Base-by-base conservation (phyloP, 352 stramenopile genomes). In the Pythium chondricola region DNA sequence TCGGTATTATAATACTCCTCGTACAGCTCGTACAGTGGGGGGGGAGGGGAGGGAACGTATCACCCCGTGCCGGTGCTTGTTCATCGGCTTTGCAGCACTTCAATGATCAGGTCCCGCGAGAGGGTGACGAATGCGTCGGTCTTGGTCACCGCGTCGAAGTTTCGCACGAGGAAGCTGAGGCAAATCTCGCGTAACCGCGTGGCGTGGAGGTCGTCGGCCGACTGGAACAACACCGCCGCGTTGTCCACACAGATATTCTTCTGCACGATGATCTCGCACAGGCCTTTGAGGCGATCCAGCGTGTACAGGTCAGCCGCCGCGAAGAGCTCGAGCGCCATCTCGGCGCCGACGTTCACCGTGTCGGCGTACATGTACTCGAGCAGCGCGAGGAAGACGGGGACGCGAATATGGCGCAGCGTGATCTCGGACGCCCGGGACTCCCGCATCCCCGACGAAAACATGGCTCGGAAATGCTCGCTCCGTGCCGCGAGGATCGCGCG, bases 351-450 rank as follows among this genome's bases (percentile, higher is more conserved):
- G 58, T 95, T 86, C 27, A 98, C 88, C n/a, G 81, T 79, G 61
- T 98, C 95, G 14, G 95, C 95, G 67, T 98, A 98, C 59, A 98
- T 85, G 82, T 97, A 98, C 67, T 98, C 89, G 52, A 98, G 64
- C 48, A 98, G 72, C 32, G 95, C 69, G 20, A 98, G 61, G 67
- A 98, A 98, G 5, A 98, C 93, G 0, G 83, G 72, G 25, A 90
- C 66, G 20, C 87, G 85, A 42, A 95, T 96, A 52, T 96, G 88
- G 40, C 78, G 71, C 37, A 98, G 75, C 6, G 70, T 58, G 30
- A 98, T 93, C 49, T 95, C 83, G 39, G 73, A 64, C 38, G 95
- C 87, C 26, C 82, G 83, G 33, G 69, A 88, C 40, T 96, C 83
- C 11, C 83, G 85, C 92, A 98, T 98, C 4, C 93, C 93, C 17